Evolutionary conservation across 306 rosid genomes (phyloP).

Genomic region (Purshia tridentata): DNA sequence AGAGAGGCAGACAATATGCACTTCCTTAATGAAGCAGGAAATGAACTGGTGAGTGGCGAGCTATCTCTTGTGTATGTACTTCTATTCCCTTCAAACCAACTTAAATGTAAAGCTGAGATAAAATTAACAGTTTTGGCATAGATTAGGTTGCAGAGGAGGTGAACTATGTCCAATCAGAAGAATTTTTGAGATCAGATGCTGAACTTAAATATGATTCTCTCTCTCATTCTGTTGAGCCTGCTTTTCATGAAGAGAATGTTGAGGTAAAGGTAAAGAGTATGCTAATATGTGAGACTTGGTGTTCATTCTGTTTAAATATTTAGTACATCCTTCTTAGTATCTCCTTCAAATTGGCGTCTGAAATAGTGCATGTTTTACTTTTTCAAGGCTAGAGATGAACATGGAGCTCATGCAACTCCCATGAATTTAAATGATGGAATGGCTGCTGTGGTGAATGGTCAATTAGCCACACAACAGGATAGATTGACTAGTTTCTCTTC

Average conservation of each 20-base stretch:
- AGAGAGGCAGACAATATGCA: conserved; percentile 41
- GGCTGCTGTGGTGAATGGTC: conserved; percentile 27
- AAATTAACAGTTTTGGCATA: conserved; percentile 24
- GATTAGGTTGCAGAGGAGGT: conserved; percentile 39
- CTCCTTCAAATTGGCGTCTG: not conserved
- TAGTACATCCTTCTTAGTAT: not conserved
- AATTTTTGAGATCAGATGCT: conserved; percentile 30
- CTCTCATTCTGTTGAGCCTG: conserved; percentile 28
- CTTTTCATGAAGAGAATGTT: conserved; percentile 29
- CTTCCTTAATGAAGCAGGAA: conserved; percentile 30
- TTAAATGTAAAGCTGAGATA: conserved; percentile 11
- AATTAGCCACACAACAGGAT: conserved; percentile 29
- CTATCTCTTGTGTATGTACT: conserved; percentile 23
- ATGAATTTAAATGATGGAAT: conserved; percentile 28
- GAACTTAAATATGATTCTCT: conserved; percentile 26
- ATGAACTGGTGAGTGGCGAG: conserved; percentile 66
- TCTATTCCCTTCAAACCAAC: conserved; percentile 16
- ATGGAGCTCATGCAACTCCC: conserved; percentile 31
- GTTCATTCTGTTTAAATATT: not conserved
- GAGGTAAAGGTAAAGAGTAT: conserved; percentile 36
- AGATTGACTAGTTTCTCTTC: conserved; percentile 20
- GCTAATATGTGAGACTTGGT: not conserved
- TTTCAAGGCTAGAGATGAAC: conserved; percentile 36
- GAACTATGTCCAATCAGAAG: conserved; percentile 23
- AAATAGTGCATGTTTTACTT: not conserved